Evolutionary conservation across 208 protist species (phyloP).

Genomic region (Acanthamoeba culbertsoni): DNA sequence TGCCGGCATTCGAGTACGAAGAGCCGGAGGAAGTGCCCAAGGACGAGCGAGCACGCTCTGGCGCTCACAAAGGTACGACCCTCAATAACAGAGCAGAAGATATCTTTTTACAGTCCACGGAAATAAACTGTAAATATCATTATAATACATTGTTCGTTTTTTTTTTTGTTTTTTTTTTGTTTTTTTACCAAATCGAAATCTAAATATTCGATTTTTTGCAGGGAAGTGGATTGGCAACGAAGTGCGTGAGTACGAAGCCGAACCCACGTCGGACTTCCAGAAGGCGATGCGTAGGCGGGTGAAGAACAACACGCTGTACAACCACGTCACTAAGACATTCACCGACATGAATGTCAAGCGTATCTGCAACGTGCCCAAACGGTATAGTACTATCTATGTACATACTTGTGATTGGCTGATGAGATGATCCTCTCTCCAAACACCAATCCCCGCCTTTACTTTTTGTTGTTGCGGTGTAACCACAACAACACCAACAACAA

Average conservation of each 20-base stretch:
- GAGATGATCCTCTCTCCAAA: too few species aligned
- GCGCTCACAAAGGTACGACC: neutral
- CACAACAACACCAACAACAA: too few species aligned
- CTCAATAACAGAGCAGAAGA: too few species aligned
- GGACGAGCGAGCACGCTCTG: neutral
- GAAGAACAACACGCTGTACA: neutral
- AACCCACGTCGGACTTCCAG: slow-evolving; percentile 32
- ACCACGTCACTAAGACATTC: slow-evolving; percentile 50
- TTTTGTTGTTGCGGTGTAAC: too few species aligned
- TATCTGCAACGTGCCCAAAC: slow-evolving; percentile 53
- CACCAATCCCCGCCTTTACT: too few species aligned
- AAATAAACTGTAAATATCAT: too few species aligned
- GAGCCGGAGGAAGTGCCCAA: neutral
- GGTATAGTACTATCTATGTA: neutral
- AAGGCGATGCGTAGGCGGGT: neutral
- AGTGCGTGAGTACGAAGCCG: neutral
- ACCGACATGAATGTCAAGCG: neutral
- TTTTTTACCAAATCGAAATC: neutral
- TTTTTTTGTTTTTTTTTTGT: neutral
- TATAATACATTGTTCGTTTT: neutral
- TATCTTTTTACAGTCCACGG: too few species aligned
- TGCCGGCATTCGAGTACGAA: slow-evolving; percentile 41
- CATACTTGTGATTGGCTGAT: too few species aligned
- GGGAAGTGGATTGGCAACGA: neutral
- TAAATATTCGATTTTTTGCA: too few species aligned